These are phyloP conservation scores for Rhodosporidiobolus sp. DNA, from an alignment of 768 basidiomycete species.

Conservation along the genomic window DNA sequence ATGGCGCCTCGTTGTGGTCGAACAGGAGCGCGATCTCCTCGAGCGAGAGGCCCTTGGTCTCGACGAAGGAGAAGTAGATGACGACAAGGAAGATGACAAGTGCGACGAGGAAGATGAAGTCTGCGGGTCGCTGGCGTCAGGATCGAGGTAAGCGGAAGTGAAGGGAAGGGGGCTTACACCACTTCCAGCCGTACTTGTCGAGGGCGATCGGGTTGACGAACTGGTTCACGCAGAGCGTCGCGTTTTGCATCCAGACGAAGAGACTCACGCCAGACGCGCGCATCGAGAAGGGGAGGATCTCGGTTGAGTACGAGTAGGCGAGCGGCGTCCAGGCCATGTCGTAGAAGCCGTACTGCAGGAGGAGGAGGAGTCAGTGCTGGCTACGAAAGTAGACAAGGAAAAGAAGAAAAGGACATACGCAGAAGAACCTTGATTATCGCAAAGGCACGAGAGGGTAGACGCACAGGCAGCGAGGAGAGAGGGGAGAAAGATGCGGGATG, in stretches of 20 bases:
- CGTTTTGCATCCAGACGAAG: conserved; percentile 56
- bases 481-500: too few species aligned
- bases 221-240: conserved; percentile 63
- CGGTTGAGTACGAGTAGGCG: conserved; percentile 8
- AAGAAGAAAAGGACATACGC: conserved; percentile 43
- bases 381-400: conserved; percentile 4
- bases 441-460: too few species aligned
- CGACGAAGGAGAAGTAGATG: conserved; percentile 58
- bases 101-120: conserved; percentile 55
- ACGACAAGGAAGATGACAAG: conserved; percentile 53
- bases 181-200: conserved; percentile 4
- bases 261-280: conserved; percentile 7
- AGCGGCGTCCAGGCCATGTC: conserved; percentile 16
- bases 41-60: conserved; percentile 46
- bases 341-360: conserved; percentile 9
- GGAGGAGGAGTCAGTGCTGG: conserved; percentile 19
- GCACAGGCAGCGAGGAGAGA: too few species aligned
- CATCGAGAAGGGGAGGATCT: conserved; percentile 19
- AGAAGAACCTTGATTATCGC: too few species aligned
- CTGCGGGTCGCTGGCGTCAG: too few species aligned
- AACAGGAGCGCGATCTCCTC: conserved; percentile 7
- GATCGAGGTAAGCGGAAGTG: conserved; percentile 22
- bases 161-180: too few species aligned
- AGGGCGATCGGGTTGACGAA: conserved; percentile 52
- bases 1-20: background rate